These are phyloP conservation scores for Penicillium parvum DNA, from an alignment of 495 filamentous ascomycete species.

Conservation along the genomic window DNA sequence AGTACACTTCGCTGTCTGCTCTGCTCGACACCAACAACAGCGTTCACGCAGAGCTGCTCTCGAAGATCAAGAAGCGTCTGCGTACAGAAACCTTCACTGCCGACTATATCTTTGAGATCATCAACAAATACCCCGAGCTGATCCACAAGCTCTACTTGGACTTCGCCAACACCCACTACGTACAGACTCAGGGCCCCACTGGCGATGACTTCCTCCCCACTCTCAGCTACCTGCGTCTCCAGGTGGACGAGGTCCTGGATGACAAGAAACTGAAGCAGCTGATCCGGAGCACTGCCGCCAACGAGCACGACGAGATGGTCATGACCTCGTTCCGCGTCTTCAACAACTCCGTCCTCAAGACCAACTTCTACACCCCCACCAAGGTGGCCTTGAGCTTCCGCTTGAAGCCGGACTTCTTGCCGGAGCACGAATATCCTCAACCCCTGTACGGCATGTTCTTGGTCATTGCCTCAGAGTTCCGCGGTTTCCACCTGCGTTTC, in stretches of 20 bases:
- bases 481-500: constrained; percentile 96
- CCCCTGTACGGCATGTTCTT: constrained; percentile 97
- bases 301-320: constrained; percentile 97
- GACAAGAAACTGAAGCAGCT: constrained; percentile 72
- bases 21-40: constrained; percentile 76
- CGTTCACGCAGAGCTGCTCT: constrained; percentile 81
- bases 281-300: constrained; percentile 75
- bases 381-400: constrained; percentile 98
- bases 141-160: constrained; percentile 85
- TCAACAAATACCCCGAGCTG: constrained; percentile 82
- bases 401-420: constrained; percentile 83
- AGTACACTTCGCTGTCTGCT: constrained; percentile 83
- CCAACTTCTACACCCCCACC: constrained; percentile 98
- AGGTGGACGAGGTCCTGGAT: constrained; percentile 71
- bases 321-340: constrained; percentile 96
- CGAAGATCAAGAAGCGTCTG: constrained; percentile 92
- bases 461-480: constrained; percentile 92
- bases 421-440: constrained; percentile 86
- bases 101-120: constrained; percentile 96
- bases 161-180: constrained; percentile 88
- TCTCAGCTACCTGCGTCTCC: constrained; percentile 68
- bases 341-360: constrained; percentile 87
- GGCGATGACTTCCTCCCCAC: constrained; percentile 78
- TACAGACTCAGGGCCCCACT: constrained; percentile 64
- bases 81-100: constrained; percentile 96